Base-by-base conservation (phyloP, 768 basidiomycete species). In the Leccinum subgranulosum region DNA sequence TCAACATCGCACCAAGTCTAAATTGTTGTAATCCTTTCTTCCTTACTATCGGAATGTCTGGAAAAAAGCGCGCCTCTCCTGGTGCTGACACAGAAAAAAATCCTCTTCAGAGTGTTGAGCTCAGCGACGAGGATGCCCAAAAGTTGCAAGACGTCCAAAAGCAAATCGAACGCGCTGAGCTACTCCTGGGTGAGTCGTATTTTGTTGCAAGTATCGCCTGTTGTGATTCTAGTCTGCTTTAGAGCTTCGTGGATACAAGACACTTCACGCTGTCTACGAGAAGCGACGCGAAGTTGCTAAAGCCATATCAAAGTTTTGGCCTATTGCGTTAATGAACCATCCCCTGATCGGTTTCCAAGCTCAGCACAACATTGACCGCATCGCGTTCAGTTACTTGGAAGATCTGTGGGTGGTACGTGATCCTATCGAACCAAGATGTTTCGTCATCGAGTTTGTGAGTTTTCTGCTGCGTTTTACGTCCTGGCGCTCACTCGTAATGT, bases 381-480 rank as follows among this genome's bases (percentile, higher is more conserved):
- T 85, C 60, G 94, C 94, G 12, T 73, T 97, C 74, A 86, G 82
- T 71, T 91, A 88, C 71, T 77, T 95, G 57, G 87, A 92, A 68
- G 92, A 96, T 65, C 63, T 97, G 21, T 94, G 93, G 90, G 77
- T 96, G 36, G 79, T 76, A 57, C 84, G 90, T 54, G 86, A 95
- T 68, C 65, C 79, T 43, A 72, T 74, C 45, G 94, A 97, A 71
- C 85, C 86, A 56, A 77, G 94, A 65, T 87, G 86, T 68, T 96
- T 87, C 76, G 88, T 86, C 51, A 73, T 96, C 55, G 88, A 94
- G 78, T 93, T 97, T 75, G 94, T 95, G 73, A 68, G 94, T 84
- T 31, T 31, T 51, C 51, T 55, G 51, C 54, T 46, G 23, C 53
- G 49, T 58, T 53, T 54, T 21, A 48, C 14, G 27, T 31, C 33